These are phyloP conservation scores for Ceriops decandra DNA, from an alignment of 345 rosid genomes.

Conservation along the genomic window DNA sequence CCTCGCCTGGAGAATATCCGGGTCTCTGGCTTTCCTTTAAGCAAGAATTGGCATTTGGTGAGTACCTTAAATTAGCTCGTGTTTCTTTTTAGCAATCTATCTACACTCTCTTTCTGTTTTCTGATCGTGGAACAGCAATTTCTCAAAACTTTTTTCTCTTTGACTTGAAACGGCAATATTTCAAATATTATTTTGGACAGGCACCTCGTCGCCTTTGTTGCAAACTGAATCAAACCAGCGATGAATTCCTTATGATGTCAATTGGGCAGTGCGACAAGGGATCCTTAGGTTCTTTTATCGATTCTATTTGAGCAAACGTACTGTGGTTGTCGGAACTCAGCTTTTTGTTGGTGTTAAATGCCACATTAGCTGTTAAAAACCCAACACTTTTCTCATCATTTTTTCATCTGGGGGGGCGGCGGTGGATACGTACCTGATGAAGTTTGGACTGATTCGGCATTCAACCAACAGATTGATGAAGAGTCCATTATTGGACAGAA, in stretches of 20 bases:
- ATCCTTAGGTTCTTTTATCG: conserved; percentile 42
- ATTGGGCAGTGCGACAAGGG: conserved; percentile 70
- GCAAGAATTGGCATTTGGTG: conserved; percentile 83
- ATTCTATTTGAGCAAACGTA: conserved; percentile 33
- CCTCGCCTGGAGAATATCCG: conserved; percentile 51
- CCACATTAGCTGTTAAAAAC: too few species aligned
- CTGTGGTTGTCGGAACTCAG: conserved; percentile 17
- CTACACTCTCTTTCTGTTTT: neutral
- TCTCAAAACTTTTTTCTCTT: neutral
- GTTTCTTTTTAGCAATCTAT: neutral
- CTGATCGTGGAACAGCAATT: neutral
- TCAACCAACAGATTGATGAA: neutral
- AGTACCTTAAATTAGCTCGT: conserved; percentile 9
- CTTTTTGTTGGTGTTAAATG: too few species aligned
- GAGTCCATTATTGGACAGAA: neutral
- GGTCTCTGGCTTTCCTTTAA: conserved; percentile 51
- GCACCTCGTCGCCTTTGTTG: conserved; percentile 79
- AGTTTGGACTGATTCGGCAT: neutral
- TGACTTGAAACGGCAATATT: neutral
- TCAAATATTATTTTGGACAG: conserved; percentile 33
- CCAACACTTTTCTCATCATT: conserved; percentile 7
- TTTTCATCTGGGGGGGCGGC: neutral
- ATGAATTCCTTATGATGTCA: conserved; percentile 48
- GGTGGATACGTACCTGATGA: conserved; percentile 24
- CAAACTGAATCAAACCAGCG: conserved; percentile 44